These are phyloP conservation scores for Cyclanthera cordifolia DNA, from an alignment of 306 rosid species.

Conservation along the genomic window DNA sequence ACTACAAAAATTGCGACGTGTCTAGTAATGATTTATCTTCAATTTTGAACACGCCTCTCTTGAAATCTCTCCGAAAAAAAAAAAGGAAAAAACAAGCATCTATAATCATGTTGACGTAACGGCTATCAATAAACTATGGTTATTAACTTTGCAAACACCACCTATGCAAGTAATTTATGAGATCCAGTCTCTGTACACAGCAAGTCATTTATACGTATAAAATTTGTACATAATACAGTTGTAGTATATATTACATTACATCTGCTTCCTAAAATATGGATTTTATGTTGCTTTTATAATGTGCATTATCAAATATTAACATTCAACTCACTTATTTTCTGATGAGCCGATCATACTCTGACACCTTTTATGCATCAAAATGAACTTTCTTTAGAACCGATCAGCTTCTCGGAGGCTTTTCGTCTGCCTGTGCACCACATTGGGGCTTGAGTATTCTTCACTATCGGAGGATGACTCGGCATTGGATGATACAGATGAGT, in stretches of 20 bases:
- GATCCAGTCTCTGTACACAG: background rate
- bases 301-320: background rate
- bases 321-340: background rate
- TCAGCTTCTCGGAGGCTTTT: constrained; percentile 34
- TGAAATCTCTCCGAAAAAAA: no score
- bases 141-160: no score
- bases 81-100: no score
- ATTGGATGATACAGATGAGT: constrained; percentile 37
- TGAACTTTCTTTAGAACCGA: constrained; percentile 18
- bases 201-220: background rate
- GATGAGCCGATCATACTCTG: background rate
- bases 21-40: no score
- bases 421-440: constrained; percentile 34
- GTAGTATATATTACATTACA: background rate
- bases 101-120: no score
- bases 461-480: constrained; percentile 32
- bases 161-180: no score
- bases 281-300: background rate
- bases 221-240: background rate
- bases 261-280: background rate
- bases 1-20: no score
- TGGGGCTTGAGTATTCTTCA: constrained; percentile 38
- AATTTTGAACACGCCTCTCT: no score
- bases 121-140: no score
- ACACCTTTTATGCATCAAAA: background rate